Conservation (phyloP, 176 grass and related monocot species). For the Juncus inflexus region DNA sequence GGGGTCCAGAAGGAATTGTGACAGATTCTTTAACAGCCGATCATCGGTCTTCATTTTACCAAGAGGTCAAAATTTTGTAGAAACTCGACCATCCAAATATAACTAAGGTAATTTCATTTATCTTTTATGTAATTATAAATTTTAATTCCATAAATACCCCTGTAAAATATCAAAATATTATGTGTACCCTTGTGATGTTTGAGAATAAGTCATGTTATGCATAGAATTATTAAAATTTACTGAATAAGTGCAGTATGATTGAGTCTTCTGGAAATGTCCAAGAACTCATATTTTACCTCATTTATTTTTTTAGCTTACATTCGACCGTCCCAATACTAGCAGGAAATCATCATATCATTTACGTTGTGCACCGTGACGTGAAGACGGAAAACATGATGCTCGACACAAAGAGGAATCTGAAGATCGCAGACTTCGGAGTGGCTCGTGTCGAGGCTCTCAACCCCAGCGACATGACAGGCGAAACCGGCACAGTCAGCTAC, state of each 20-base stretch:
- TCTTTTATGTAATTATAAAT: not conserved
- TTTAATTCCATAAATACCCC: not conserved
- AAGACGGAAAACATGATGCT: constrained; percentile 95
- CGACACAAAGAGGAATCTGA: constrained; percentile 48
- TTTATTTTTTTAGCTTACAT: constrained; percentile 36
- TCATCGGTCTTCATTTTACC: constrained; percentile 65
- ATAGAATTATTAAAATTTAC: no score
- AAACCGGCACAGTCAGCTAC: constrained; percentile 79
- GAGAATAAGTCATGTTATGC: constrained; percentile 51
- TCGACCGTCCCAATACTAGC: constrained; percentile 4
- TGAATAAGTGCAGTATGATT: no score
- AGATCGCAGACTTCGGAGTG: constrained; percentile 91
- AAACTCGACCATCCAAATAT: constrained; percentile 79
- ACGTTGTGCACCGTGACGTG: constrained; percentile 89
- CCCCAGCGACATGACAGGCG: constrained; percentile 59
- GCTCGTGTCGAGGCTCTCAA: constrained; percentile 70
- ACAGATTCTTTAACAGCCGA: constrained; percentile 33
- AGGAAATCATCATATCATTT: not conserved
- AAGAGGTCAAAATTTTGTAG: constrained; percentile 82
- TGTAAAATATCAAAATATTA: not conserved
- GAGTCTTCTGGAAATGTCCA: no score
- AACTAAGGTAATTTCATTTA: constrained; percentile 52
- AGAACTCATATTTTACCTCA: no score
- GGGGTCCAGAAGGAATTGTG: constrained; percentile 45
- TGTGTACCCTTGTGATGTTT: constrained; percentile 34